phyloP scores from a whole-genome alignment of 2,329 filamentous ascomycete species.

The Orbilia ellipsospora region DNA sequence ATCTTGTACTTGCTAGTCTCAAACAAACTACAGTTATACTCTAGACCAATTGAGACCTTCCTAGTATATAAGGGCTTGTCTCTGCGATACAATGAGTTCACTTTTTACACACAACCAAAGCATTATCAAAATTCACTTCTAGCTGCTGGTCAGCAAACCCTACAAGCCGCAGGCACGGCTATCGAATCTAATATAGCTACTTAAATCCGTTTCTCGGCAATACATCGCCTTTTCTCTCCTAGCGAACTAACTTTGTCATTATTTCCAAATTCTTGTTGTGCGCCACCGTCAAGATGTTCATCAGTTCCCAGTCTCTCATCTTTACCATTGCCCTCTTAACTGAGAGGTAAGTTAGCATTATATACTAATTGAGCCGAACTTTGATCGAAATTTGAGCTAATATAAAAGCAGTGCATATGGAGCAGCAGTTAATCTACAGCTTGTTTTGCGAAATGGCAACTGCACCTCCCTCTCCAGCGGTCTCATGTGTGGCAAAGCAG shows the following conservation, averaged over 20 bases:
- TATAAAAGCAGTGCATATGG: neutral
- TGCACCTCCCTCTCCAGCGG: slow-evolving; percentile 62
- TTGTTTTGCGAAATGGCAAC: slow-evolving; percentile 67
- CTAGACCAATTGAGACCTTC: too few relatives aligned
- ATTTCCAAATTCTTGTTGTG: neutral
- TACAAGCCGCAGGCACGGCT: slow-evolving; percentile 17
- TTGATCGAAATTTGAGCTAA: neutral
- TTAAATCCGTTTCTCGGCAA: neutral
- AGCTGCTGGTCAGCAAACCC: slow-evolving; percentile 1
- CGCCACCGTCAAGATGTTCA: neutral
- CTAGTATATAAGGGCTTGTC: too few relatives aligned
- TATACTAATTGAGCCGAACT: neutral
- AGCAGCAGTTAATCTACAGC: neutral
- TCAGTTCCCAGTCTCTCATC: neutral
- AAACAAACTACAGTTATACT: too few relatives aligned
- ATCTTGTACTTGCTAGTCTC: too few relatives aligned
- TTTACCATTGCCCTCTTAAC: neutral
- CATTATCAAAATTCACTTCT: neutral
- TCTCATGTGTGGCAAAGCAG: slow-evolving; percentile 74
- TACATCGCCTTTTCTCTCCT: neutral
- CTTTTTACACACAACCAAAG: too few relatives aligned
- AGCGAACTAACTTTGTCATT: neutral
- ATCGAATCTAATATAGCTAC: neutral
- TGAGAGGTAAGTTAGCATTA: neutral
- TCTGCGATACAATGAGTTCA: too few relatives aligned